These are phyloP conservation scores for Rosa multiflora DNA, from an alignment of 306 rosid species.

Conservation along the genomic window DNA sequence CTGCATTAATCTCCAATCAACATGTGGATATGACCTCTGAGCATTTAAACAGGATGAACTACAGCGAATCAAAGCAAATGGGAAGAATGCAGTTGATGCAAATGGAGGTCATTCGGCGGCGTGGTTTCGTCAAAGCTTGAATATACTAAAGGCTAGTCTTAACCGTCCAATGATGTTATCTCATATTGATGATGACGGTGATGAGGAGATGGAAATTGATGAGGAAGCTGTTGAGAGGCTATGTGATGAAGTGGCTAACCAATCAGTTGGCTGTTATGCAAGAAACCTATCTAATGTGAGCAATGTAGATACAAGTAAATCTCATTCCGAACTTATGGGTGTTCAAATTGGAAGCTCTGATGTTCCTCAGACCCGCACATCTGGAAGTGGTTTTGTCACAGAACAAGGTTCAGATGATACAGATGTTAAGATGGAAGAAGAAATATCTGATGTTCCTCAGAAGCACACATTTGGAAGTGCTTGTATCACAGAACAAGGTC, in stretches of 20 bases:
- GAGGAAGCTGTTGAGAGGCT: constrained; percentile 76
- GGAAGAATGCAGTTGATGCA: constrained; percentile 50
- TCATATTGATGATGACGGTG: constrained; percentile 76
- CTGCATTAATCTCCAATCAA: constrained; percentile 14
- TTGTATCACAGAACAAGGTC: constrained; percentile 25
- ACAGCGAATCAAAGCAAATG: constrained; percentile 71
- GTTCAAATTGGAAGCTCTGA: constrained; percentile 27
- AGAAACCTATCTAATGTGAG: constrained; percentile 16
- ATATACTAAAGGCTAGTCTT: constrained; percentile 65
- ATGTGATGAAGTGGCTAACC: constrained; percentile 45
- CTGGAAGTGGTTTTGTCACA: constrained; percentile 23
- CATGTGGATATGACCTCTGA: constrained; percentile 26
- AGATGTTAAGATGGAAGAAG: constrained; percentile 62
- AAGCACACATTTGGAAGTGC: constrained; percentile 16
- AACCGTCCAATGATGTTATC: constrained; percentile 47
- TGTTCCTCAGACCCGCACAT: constrained; percentile 13
- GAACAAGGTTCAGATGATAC: constrained; percentile 36
- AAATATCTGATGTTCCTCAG: constrained; percentile 29
- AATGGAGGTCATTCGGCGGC: constrained; percentile 82
- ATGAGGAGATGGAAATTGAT: constrained; percentile 97
- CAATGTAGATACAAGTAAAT: constrained; percentile 13
- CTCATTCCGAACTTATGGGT: constrained; percentile 24
- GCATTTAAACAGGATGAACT: constrained; percentile 75
- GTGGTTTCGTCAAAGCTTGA: constrained; percentile 91
- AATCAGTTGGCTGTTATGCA: constrained; percentile 31